phyloP scores from a whole-genome alignment of 2,329 filamentous ascomycete species.

The Colletotrichum nymphaeae region DNA sequence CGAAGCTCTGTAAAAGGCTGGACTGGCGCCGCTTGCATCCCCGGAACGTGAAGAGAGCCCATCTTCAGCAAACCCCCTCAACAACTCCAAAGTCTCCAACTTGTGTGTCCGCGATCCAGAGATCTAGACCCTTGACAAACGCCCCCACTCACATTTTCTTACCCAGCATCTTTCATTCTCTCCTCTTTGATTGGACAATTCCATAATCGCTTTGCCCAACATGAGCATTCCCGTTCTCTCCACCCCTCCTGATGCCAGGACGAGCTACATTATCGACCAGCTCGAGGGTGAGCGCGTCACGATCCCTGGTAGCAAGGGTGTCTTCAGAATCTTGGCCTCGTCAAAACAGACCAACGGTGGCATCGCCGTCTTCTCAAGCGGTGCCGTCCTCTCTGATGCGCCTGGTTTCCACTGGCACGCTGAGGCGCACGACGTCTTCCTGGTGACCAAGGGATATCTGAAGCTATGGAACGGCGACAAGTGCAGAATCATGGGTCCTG shows the following conservation, averaged over 20 bases:
- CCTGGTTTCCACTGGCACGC: slow-evolving; percentile 68
- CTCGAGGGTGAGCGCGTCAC: slow-evolving; percentile 63
- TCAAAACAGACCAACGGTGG: slow-evolving; percentile 62
- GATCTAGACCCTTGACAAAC: neutral
- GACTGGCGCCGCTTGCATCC: slow-evolving; percentile 5
- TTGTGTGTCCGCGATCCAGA: slow-evolving; percentile 2
- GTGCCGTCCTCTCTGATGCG: slow-evolving; percentile 56
- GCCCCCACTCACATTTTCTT: neutral
- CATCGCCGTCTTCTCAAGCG: slow-evolving; percentile 62
- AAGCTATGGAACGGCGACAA: slow-evolving; percentile 70
- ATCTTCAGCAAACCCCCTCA: neutral
- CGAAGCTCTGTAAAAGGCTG: slow-evolving; percentile 23
- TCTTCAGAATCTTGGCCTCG: slow-evolving; percentile 62
- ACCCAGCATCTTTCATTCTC: neutral
- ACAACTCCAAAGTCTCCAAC: slow-evolving; percentile 4
- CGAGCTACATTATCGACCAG: slow-evolving; percentile 58
- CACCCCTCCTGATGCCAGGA: slow-evolving; percentile 49
- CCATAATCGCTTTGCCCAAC: neutral
- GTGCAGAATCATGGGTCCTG: slow-evolving; percentile 62
- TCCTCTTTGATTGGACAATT: neutral
- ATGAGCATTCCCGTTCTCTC: slow-evolving; percentile 47
- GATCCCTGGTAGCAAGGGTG: slow-evolving; percentile 63
- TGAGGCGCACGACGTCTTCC: slow-evolving; percentile 67
- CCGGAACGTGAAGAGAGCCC: too few species aligned
- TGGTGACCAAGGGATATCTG: slow-evolving; percentile 64